Evolutionary conservation across 768 basidiomycete genomes (phyloP), one percentile per base, ranked within the genome.

Genomic region (Lactifluus volemus): DNA sequence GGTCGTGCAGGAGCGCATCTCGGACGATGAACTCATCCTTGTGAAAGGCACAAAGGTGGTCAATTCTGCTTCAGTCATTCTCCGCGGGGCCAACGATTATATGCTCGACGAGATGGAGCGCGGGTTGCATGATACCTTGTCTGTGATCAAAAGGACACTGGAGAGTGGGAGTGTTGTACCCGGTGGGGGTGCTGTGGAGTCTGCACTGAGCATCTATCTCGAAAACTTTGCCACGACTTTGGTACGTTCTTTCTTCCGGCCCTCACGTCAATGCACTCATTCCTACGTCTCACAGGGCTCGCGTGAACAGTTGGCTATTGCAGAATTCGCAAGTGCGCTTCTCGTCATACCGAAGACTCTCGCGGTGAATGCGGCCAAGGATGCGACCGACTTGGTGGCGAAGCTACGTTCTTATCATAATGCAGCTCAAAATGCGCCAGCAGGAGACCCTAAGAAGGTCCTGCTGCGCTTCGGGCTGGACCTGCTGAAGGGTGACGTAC

Each of bases 91-190:
- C 32, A 99, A 98, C 73, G 97, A 99, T 73, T 98, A 96, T 73
- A 94, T 98, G 90, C 77, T 98, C 67, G 97, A 99, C 72, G 97
- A 99, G 79, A 99, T 98, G 97, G 97, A 99, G 76, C 80, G 97
- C 51, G 88, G 92, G 0, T 73, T 98, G 67, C 96, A 99, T 71
- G 97, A 99, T 72, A 89, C 91, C 2, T 74, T 98, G 64, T 96
- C 91, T 32, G 82, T 97, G 68, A 92, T 98, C 77, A 99, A 99
- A 78, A 84, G 96, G 60, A 98, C 97, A 5, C 76, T 98, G 50
- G 97, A 99, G 78, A 95, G 93, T 67, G 97, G 96, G 9, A 75
- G 88, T 36, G 94, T 98, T 29, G 95, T 98, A 10, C 95, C 97
- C 0, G 97, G 96, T 57, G 97, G 97, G 55, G 97, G 96, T 59